Conservation (phyloP, 2,329 filamentous ascomycete genomes). For the Thelonectria rubi region DNA sequence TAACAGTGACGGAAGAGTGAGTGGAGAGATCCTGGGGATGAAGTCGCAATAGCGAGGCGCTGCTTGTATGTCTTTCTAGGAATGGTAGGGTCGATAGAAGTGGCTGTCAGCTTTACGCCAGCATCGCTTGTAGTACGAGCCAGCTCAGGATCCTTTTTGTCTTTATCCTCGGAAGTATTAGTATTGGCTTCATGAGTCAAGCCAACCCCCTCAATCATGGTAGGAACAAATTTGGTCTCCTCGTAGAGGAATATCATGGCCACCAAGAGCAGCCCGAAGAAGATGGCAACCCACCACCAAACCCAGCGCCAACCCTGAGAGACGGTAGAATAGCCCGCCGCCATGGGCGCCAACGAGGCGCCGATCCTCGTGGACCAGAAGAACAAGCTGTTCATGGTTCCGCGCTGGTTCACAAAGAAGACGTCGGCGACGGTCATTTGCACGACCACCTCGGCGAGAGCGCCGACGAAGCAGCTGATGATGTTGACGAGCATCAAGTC, state of each 20-base stretch:
- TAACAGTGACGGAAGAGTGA: constrained; percentile 22
- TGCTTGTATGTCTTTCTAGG: constrained; percentile 24
- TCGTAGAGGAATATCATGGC: constrained; percentile 50
- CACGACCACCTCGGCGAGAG: constrained; percentile 51
- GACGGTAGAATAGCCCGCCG: constrained; percentile 40
- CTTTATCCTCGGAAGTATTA: background rate
- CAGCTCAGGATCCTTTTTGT: background rate
- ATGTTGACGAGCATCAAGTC: constrained; percentile 56
- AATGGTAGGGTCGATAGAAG: constrained; percentile 18
- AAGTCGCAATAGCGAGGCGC: constrained; percentile 15
- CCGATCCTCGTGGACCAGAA: constrained; percentile 42
- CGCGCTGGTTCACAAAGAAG: constrained; percentile 47
- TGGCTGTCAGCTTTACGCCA: background rate
- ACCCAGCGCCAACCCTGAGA: constrained; percentile 49
- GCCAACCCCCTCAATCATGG: background rate
- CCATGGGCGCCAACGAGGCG: constrained; percentile 43
- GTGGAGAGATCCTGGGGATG: background rate
- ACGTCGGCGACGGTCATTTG: constrained; percentile 50
- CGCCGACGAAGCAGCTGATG: constrained; percentile 47
- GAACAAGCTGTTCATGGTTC: constrained; percentile 51
- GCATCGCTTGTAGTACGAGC: background rate
- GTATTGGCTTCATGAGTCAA: background rate
- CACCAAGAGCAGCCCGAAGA: constrained; percentile 30
- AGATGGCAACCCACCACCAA: constrained; percentile 46
- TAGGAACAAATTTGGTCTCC: constrained; percentile 16